These are phyloP conservation scores for Boletales sp. DNA, from an alignment of 768 basidiomycete genomes.

Conservation along the genomic window DNA sequence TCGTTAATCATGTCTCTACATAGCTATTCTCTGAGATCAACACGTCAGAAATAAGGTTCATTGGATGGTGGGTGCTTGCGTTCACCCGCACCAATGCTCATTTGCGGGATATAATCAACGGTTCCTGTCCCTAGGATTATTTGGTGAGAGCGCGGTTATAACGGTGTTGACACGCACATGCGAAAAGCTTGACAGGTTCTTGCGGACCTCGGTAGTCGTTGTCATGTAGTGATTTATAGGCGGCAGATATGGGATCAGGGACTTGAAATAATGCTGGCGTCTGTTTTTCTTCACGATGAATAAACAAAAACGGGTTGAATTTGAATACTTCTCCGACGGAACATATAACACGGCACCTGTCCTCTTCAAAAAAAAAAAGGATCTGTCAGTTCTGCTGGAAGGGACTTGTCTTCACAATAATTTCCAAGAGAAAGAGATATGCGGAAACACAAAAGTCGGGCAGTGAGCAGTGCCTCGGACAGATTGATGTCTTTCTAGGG, in stretches of 20 bases:
- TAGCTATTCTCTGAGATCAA: constrained; percentile 68
- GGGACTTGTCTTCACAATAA: neutral
- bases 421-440: constrained; percentile 16
- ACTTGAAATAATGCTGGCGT: constrained; percentile 60
- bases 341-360: constrained; percentile 71
- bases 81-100: constrained; percentile 53
- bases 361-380: constrained; percentile 75
- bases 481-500: constrained; percentile 75
- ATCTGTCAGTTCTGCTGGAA: constrained; percentile 67
- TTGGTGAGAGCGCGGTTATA: neutral
- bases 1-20: constrained; percentile 75
- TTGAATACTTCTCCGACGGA: constrained; percentile 48
- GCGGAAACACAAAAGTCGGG: constrained; percentile 81
- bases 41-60: constrained; percentile 3
- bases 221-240: constrained; percentile 48
- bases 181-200: constrained; percentile 49
- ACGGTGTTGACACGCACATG: constrained; percentile 27
- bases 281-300: constrained; percentile 28
- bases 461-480: constrained; percentile 35
- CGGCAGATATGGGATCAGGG: constrained; percentile 52
- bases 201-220: constrained; percentile 25
- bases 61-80: neutral
- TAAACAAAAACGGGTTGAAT: neutral
- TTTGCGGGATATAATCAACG: constrained; percentile 48
- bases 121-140: constrained; percentile 57